Conservation (phyloP, 78 protist genomes). For the Dictyostelium capitatum region DNA sequence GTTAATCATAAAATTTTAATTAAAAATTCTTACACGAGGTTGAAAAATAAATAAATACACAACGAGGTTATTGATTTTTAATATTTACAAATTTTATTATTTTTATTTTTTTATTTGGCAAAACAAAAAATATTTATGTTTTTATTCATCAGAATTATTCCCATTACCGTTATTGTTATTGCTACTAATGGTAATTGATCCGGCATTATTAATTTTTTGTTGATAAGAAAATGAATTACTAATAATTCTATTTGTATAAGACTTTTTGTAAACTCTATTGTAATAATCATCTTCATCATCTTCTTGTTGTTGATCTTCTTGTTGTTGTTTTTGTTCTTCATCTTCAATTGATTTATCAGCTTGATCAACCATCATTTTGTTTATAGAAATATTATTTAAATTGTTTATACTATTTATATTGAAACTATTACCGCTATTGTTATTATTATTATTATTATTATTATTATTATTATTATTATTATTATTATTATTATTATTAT, state of each 20-base stretch:
- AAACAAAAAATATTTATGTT: too few species aligned
- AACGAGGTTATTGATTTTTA: too few species aligned
- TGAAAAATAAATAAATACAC: too few species aligned
- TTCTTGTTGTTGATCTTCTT: background rate
- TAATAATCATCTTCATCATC: slow-evolving; percentile 31
- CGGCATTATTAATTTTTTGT: slow-evolving; percentile 1
- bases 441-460: background rate
- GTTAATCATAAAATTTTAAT: too few species aligned
- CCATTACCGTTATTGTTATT: too few species aligned
- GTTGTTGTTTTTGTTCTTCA: background rate
- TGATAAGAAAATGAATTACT: slow-evolving; percentile 41
- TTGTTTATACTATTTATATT: background rate
- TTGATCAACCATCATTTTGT: background rate
- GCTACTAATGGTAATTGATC: too few species aligned
- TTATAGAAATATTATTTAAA: background rate
- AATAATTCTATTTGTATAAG: slow-evolving; percentile 17
- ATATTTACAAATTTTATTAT: too few species aligned
- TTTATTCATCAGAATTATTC: too few species aligned
- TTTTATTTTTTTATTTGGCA: too few species aligned
- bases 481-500: background rate
- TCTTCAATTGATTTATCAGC: background rate
- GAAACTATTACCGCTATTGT: background rate
- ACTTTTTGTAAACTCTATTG: slow-evolving; percentile 8
- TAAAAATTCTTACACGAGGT: too few species aligned
- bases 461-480: background rate